Evolutionary conservation across 768 basidiomycete species (phyloP).

Genomic region (Auriscalpium vulgare): DNA sequence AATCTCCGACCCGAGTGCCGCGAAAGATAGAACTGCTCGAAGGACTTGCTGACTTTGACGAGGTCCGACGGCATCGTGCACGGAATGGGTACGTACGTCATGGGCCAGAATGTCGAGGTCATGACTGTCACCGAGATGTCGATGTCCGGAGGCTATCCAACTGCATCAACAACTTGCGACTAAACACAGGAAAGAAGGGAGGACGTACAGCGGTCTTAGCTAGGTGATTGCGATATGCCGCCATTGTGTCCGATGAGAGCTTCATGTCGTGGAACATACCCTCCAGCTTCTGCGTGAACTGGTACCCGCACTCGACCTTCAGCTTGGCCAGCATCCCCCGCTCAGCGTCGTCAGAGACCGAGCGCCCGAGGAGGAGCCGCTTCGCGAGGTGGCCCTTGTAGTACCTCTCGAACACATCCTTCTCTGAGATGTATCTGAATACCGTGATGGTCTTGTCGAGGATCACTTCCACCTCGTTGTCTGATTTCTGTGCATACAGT

Average conservation of each 20-base stretch:
- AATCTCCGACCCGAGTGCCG: conserved; percentile 85
- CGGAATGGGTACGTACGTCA: conserved; percentile 50
- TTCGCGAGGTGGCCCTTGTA: conserved; percentile 96
- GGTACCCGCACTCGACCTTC: conserved; percentile 91
- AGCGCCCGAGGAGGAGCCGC: conserved; percentile 78
- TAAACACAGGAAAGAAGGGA: not conserved
- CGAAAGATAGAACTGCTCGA: conserved; percentile 84
- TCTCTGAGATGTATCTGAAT: conserved; percentile 90
- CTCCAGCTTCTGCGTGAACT: conserved; percentile 96
- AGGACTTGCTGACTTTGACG: conserved; percentile 58
- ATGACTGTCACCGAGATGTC: conserved; percentile 87
- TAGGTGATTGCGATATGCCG: conserved; percentile 58
- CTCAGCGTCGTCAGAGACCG: conserved; percentile 96
- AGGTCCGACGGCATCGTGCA: conserved; percentile 67
- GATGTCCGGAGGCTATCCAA: conserved; percentile 54
- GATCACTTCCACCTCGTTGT: conserved; percentile 80
- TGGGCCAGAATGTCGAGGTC: conserved; percentile 97
- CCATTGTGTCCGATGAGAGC: conserved; percentile 74
- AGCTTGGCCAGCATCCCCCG: conserved; percentile 95
- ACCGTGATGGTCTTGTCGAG: conserved; percentile 95
- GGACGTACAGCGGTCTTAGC: conserved; percentile 52
- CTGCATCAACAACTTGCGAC: conserved; percentile 3
- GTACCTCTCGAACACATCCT: conserved; percentile 96
- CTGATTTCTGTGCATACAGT: conserved; percentile 68
- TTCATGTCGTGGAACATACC: conserved; percentile 99